phyloP scores from a whole-genome alignment of 208 protist species.

The Vickermania spadyakhi region DNA sequence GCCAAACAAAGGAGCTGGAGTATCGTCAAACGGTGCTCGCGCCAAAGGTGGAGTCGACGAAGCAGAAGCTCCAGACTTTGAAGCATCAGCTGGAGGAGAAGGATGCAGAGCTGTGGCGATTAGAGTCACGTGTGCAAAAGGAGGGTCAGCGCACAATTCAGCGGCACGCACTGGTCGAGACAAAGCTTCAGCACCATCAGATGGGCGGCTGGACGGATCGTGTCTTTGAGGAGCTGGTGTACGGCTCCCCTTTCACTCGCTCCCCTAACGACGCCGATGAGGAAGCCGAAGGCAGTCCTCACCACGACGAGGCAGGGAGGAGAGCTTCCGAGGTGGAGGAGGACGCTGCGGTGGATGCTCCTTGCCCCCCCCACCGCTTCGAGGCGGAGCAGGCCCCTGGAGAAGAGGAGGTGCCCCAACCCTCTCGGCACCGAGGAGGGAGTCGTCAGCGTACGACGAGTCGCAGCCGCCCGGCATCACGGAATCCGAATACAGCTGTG shows the following conservation, averaged over 20 bases:
- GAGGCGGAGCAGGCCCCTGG: no score
- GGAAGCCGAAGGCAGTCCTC: no score
- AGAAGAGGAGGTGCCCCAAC: no score
- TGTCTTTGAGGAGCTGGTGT: not conserved
- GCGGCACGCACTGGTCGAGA: conserved; percentile 45
- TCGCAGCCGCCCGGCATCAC: no score
- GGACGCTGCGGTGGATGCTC: not conserved
- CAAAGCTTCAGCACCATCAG: conserved; percentile 34
- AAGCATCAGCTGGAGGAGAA: conserved; percentile 70
- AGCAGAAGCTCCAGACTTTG: conserved; percentile 32
- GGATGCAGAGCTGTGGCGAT: conserved; percentile 54
- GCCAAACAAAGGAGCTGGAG: conserved; percentile 32
- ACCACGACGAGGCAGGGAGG: not conserved
- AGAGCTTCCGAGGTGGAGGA: not conserved
- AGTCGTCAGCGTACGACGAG: no score
- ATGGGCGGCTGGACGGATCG: conserved; percentile 8
- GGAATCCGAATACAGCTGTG: no score
- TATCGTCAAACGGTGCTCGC: conserved; percentile 37
- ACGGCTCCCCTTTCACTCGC: no score
- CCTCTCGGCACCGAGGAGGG: no score
- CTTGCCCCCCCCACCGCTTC: no score
- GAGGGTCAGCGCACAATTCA: conserved; percentile 52
- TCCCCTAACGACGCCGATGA: no score
- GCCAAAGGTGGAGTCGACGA: conserved; percentile 20
- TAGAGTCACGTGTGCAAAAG: conserved; percentile 50